These are phyloP conservation scores for Pleomassaria siparia DNA, from an alignment of 2,329 filamentous ascomycete genomes.

Conservation along the genomic window DNA sequence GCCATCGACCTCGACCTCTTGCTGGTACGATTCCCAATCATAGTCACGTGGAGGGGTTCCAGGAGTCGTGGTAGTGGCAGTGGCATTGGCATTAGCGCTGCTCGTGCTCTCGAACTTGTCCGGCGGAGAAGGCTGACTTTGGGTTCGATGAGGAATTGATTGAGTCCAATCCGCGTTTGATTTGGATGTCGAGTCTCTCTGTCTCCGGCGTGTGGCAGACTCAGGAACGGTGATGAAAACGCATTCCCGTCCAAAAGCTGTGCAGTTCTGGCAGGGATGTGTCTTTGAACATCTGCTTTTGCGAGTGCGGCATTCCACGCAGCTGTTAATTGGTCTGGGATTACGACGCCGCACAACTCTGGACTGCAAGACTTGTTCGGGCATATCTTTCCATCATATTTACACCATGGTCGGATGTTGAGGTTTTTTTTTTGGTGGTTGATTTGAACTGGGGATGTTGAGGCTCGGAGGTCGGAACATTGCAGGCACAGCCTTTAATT, in stretches of 20 bases:
- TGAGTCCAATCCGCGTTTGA: slow-evolving; percentile 40
- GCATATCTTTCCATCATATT: slow-evolving; percentile 38
- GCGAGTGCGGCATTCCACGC: slow-evolving; percentile 42
- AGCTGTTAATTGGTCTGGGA: slow-evolving; percentile 43
- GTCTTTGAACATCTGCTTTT: slow-evolving; percentile 44
- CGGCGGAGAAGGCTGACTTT: slow-evolving; percentile 15
- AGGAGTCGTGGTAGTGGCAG: slow-evolving; percentile 36
- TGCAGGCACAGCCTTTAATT: slow-evolving; percentile 3
- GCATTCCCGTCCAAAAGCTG: slow-evolving; percentile 42
- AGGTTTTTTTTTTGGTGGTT: slow-evolving; percentile 7
- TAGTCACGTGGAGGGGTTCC: slow-evolving; percentile 43
- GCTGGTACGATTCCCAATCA: slow-evolving; percentile 44
- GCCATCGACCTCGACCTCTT: slow-evolving; percentile 40
- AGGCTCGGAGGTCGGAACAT: slow-evolving; percentile 25
- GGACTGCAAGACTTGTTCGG: slow-evolving; percentile 43
- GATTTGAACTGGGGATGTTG: slow-evolving; percentile 2
- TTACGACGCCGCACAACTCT: slow-evolving; percentile 42
- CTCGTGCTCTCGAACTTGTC: slow-evolving; percentile 28
- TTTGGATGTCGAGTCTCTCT: slow-evolving; percentile 31
- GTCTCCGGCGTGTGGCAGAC: slow-evolving; percentile 40
- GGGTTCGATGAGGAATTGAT: slow-evolving; percentile 36
- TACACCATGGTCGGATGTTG: slow-evolving; percentile 25
- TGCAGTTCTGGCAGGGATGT: slow-evolving; percentile 43
- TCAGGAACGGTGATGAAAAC: slow-evolving; percentile 44
- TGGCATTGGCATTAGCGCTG: slow-evolving; percentile 25